phyloP scores from a whole-genome alignment of 306 rosid genomes.

The Begonia peltatifolia region DNA sequence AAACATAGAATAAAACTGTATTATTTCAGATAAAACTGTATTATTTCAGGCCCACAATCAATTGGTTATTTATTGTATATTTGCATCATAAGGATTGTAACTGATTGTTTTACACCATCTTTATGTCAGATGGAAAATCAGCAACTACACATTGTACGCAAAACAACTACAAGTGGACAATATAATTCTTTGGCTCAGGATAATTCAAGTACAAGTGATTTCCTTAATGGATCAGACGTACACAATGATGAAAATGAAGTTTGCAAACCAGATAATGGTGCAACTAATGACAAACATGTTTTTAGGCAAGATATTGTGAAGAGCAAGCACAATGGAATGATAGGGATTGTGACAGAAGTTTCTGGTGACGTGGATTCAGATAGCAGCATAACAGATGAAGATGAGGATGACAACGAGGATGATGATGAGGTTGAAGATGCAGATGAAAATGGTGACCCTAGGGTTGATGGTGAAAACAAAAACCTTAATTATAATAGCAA shows the following conservation, averaged over 20 bases:
- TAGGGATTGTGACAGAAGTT: conserved; percentile 87
- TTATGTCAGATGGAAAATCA: conserved; percentile 44
- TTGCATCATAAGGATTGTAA: background rate
- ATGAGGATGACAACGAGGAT: conserved; percentile 27
- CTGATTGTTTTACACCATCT: background rate
- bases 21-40: too few species aligned
- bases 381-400: conserved; percentile 54
- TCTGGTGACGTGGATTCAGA: conserved; percentile 87
- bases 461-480: conserved; percentile 17
- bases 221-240: conserved; percentile 18
- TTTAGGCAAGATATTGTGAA: conserved; percentile 81
- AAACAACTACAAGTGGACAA: conserved; percentile 21
- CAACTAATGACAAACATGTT: conserved; percentile 24
- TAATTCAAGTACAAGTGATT: conserved; percentile 11
- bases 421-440: conserved; percentile 17
- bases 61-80: background rate
- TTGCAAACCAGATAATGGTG: conserved; percentile 17
- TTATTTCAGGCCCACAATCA: too few species aligned
- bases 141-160: conserved; percentile 19
- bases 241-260: conserved; percentile 32
- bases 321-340: conserved; percentile 33
- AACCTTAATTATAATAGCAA: conserved; percentile 23
- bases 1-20: too few species aligned
- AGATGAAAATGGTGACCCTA: conserved; percentile 21
- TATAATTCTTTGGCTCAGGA: conserved; percentile 15